phyloP scores from a whole-genome alignment of 1,284 basidiomycete species.

The Ceratobasidium theobromae region DNA sequence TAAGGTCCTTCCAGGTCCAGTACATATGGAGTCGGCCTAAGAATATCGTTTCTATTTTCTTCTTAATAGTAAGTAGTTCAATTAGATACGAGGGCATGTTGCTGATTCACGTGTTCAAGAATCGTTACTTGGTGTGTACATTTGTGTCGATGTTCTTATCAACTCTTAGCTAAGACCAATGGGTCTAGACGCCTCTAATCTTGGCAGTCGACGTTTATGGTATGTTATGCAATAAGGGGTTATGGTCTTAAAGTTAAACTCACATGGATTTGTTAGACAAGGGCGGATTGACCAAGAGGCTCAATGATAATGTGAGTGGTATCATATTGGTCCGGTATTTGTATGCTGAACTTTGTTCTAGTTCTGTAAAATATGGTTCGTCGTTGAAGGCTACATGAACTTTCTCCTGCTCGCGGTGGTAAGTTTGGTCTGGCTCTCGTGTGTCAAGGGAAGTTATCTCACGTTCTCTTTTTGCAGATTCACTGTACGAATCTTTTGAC shows the following conservation, averaged over 20 bases:
- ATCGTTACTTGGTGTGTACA: constrained; percentile 8
- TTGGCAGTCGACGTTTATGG: constrained; percentile 25
- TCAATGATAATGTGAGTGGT: neutral
- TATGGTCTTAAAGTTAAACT: neutral
- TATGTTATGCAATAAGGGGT: neutral
- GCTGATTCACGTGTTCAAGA: neutral
- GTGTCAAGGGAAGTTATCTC: neutral
- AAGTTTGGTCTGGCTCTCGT: neutral
- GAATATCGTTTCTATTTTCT: constrained; percentile 6
- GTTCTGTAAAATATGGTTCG: constrained; percentile 21
- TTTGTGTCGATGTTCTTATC: neutral
- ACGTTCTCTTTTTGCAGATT: neutral
- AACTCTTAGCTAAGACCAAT: neutral
- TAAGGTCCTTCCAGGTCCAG: neutral
- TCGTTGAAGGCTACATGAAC: constrained; percentile 25
- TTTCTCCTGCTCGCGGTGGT: constrained; percentile 20
- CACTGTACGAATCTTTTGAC: neutral
- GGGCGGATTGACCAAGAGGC: constrained; percentile 15
- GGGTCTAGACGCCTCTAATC: constrained; percentile 4
- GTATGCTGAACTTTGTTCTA: neutral
- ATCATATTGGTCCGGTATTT: no score
- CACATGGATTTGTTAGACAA: neutral
- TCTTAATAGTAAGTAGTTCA: neutral
- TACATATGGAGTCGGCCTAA: constrained; percentile 5
- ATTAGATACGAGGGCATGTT: neutral